These are phyloP conservation scores for Boletus pseudopeckii DNA, from an alignment of 768 basidiomycete genomes.

Conservation along the genomic window DNA sequence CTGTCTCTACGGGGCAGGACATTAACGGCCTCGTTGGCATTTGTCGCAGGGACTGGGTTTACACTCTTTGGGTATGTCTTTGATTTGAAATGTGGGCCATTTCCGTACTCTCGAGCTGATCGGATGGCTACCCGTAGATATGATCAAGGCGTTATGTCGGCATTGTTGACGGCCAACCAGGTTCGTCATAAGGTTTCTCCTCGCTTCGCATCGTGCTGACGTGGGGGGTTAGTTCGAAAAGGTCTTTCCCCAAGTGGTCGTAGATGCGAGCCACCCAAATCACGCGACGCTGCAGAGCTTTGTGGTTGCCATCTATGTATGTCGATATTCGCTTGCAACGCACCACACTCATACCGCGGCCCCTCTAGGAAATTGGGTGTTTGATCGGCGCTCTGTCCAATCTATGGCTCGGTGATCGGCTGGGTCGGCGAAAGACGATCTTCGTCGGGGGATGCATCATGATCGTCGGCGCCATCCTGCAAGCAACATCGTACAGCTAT, in stretches of 20 bases:
- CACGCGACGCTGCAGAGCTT: constrained; percentile 60
- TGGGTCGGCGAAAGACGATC: constrained; percentile 60
- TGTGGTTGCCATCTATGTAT: constrained; percentile 55
- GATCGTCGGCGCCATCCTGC: constrained; percentile 61
- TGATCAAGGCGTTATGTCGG: constrained; percentile 73
- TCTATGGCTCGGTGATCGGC: constrained; percentile 54
- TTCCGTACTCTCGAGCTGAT: neutral
- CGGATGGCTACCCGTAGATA: constrained; percentile 36
- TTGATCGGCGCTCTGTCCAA: constrained; percentile 62
- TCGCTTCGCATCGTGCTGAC: constrained; percentile 3
- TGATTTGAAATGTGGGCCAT: neutral
- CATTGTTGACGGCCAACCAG: constrained; percentile 54
- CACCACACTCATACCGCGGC: neutral
- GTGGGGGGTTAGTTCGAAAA: constrained; percentile 45
- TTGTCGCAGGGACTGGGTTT: constrained; percentile 58
- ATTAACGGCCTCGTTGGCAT: constrained; percentile 49
- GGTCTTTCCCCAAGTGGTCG: constrained; percentile 53
- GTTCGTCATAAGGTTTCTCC: constrained; percentile 22
- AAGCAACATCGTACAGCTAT: constrained; percentile 54
- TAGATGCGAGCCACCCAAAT: constrained; percentile 33
- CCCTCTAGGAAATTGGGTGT: constrained; percentile 59
- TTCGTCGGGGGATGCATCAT: constrained; percentile 55
- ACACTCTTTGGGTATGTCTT: constrained; percentile 54
- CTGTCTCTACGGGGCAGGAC: constrained; percentile 32
- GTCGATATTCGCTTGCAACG: constrained; percentile 2